These are phyloP conservation scores for Leccinum subgranulosum DNA, from an alignment of 768 basidiomycete genomes.

Conservation along the genomic window DNA sequence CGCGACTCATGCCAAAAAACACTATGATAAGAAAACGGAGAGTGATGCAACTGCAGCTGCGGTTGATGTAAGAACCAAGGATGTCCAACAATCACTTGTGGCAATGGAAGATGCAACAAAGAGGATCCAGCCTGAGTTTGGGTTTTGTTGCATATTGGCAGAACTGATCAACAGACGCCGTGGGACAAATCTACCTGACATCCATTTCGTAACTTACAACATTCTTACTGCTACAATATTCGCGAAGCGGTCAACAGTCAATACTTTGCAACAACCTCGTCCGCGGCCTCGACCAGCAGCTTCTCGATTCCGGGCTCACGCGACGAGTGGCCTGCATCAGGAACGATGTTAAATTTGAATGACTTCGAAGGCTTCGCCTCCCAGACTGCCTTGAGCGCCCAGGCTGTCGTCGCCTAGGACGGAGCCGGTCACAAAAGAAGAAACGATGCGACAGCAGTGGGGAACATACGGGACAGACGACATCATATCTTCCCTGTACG, in stretches of 20 bases:
- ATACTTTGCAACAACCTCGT: constrained; percentile 27
- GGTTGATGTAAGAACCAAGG: constrained; percentile 2
- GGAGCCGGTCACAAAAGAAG: neutral
- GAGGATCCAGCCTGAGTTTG: neutral
- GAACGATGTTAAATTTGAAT: constrained; percentile 58
- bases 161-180: neutral
- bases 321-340: constrained; percentile 86
- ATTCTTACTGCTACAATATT: neutral
- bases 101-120: neutral
- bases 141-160: neutral
- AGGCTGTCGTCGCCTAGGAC: constrained; percentile 71
- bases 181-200: neutral
- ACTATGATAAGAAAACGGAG: constrained; percentile 5
- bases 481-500: constrained; percentile 86
- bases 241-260: constrained; percentile 1
- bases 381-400: constrained; percentile 76
- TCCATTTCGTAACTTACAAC: neutral
- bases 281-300: constrained; percentile 60
- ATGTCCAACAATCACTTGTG: neutral
- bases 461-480: constrained; percentile 73
- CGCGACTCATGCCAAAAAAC: neutral
- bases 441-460: neutral
- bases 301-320: constrained; percentile 66
- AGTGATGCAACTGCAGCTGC: neutral
- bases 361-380: constrained; percentile 56